phyloP scores from a whole-genome alignment of 2,329 filamentous ascomycete species.

The Xylariales sp. region DNA sequence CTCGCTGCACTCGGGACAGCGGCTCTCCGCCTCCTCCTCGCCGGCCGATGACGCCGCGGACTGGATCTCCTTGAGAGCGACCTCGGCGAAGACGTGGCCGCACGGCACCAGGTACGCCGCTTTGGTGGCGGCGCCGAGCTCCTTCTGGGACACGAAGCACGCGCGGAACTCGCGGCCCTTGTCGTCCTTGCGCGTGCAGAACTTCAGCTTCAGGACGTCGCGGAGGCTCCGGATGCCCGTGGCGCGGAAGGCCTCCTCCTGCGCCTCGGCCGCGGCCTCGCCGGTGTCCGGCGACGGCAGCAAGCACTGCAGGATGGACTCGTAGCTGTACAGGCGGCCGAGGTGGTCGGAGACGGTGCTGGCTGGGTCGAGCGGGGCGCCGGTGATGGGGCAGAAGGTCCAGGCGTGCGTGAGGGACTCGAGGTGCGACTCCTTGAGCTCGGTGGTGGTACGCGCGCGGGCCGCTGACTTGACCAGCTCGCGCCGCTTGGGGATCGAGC shows the following conservation, averaged over 20 bases:
- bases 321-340: constrained; percentile 92
- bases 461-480: constrained; percentile 95
- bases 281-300: constrained; percentile 56
- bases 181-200: constrained; percentile 46
- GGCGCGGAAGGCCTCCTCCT: constrained; percentile 34
- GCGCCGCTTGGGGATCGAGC: constrained; percentile 89
- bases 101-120: constrained; percentile 91
- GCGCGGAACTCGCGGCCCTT: constrained; percentile 56
- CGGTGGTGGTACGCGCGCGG: constrained; percentile 72
- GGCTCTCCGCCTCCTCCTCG: constrained; percentile 30
- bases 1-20: constrained; percentile 70
- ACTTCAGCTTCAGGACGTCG: constrained; percentile 83
- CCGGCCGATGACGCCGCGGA: constrained; percentile 21
- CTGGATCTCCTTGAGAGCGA: constrained; percentile 81
- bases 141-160: constrained; percentile 85
- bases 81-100: constrained; percentile 89
- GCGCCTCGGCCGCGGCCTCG: constrained; percentile 42
- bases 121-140: constrained; percentile 73
- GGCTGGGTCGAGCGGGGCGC: constrained; percentile 61
- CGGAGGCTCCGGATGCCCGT: constrained; percentile 72
- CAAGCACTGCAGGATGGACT: constrained; percentile 67
- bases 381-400: constrained; percentile 83
- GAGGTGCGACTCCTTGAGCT: constrained; percentile 82
- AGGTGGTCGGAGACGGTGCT: constrained; percentile 80
- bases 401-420: constrained; percentile 85